Percentiles rank a stretch among this genome's conserved stretches.
Conservation (phyloP, 176 grass and related monocot species). For the Ampelocalamus luodianensis region DNA sequence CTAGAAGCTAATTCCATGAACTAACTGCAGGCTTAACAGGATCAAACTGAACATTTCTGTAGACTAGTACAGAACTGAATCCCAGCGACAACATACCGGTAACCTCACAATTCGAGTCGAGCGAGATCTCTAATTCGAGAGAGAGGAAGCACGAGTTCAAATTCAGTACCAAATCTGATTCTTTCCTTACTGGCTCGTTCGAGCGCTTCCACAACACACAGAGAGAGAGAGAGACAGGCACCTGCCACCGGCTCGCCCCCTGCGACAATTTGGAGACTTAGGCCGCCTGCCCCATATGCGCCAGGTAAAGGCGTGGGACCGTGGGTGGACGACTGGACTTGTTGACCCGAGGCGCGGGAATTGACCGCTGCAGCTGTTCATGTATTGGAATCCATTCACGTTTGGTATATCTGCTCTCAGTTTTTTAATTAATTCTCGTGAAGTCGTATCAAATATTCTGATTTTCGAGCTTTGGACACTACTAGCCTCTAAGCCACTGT, state of each 20-base stretch:
- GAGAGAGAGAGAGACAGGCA: neutral
- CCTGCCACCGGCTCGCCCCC: neutral
- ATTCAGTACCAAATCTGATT: neutral
- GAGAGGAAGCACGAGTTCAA: no score
- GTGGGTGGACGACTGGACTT: neutral
- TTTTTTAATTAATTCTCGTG: no score
- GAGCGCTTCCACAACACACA: neutral
- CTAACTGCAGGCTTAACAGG: neutral
- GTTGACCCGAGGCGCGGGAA: slow-evolving; percentile 41
- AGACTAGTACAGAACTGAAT: neutral
- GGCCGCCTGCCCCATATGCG: neutral
- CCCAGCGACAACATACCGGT: neutral
- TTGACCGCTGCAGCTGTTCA: slow-evolving; percentile 17
- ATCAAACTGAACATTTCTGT: neutral
- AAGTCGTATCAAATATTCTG: no score
- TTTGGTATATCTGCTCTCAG: no score
- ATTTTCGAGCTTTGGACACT: no score
- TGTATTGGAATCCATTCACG: slow-evolving; percentile 30
- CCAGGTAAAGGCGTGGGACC: no score
- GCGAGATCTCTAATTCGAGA: neutral
- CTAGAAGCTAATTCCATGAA: neutral
- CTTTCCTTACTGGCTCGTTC: neutral
- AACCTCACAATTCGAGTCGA: neutral
- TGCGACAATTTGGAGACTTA: slow-evolving; percentile 25
- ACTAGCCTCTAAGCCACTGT: no score